Evolutionary conservation across 2,329 filamentous ascomycete species (phyloP), one percentile per base, ranked within the genome.

Genomic region (Colletotrichum karsti): DNA sequence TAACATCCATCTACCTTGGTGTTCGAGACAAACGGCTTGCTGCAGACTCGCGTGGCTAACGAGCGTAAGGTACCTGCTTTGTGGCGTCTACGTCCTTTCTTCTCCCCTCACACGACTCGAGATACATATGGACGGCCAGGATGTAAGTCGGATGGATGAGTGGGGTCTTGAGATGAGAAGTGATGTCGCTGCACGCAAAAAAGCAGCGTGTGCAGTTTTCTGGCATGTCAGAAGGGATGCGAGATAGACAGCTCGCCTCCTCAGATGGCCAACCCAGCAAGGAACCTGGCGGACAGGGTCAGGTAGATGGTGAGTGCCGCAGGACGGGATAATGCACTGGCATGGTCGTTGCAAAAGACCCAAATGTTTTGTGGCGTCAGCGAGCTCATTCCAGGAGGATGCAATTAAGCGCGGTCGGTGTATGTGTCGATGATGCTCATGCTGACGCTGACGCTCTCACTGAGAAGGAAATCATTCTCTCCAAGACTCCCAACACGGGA

Each of bases 1-100:
- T 20, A 9, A 50, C 39, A 35, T 15, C 39, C n/a, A 5, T 6
- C 39, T 30, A 35, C 39, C 42, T 63, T 28, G 51, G 59, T 35
- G 33, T 63, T 63, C 44, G 59, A 63, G 58, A 67, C 63, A 58
- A 10, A 26, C 53, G 22, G 64, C 33, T 30, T 28, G 57, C 37
- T 64, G 46, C 65, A 68, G 53, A 68, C 37, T 68, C 60, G 65
- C 60, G 60, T 65, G 65, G 60, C 53, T 65, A 64, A 44, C 26
- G 26, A 64, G 28, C 22, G 12, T 33, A 4, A 68, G 30, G 65
- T 64, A 64, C 65, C 65, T 68, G 65, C 64, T 64, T 67, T 48
- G 60, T 67, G 60, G 60, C 60, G 65, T 41, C 15, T 12, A 1
- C 15, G 51, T 67, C 44, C 41, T 53, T 57, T 67, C 59, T 67